Evolutionary conservation across 106 monocot genomes (phyloP), one percentile per base, ranked within the genome.

Genomic region (Agapanthus africanus): DNA sequence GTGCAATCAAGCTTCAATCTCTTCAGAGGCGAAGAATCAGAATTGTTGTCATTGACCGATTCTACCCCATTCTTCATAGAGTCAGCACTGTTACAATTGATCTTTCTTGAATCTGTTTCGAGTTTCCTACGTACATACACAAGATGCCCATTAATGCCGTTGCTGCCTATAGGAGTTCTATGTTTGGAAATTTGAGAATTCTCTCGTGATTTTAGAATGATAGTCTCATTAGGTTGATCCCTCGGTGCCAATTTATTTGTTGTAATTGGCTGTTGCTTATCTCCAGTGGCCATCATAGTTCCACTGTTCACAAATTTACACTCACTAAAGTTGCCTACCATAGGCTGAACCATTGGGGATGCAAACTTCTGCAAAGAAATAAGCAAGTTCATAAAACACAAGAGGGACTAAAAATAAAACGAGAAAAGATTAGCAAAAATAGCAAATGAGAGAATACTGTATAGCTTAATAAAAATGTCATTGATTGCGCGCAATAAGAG

Each of bases 71-170:
- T 73, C 54, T 80, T 90, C 69, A 84, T 85, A 25, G 36, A 13
- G 44, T 62, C 27, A 40, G 42, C 5, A 41, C 9, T 14, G 37
- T 36, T 30, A 38, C 10, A 32, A 31, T 65, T 73, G 9, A 39
- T 27, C 37, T 88, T 90, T 37, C 72, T 73, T 52, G 75, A 65
- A 31, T 88, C 94, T 39, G 80, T 71, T 62, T 93, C 87, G 52
- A 79, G 78, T 60, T 80, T 90, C 71, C 90, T 85, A 30, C 87
- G 87, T 18, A 82, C 87, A 83, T 90, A 87, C 0, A 85, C 88
- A 59, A 93, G 72, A 81, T 81, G 80, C 19, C 88, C 77, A 52
- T 73, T 83, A 40, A 71, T 41, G 39, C 59, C 62, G 56, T 60
- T 39, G 38, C 56, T 73, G 40, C 63, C 67, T n/a, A n/a, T n/a